These are phyloP conservation scores for Ammopiptanthus mongolicus DNA, from an alignment of 306 rosid species.

Conservation along the genomic window DNA sequence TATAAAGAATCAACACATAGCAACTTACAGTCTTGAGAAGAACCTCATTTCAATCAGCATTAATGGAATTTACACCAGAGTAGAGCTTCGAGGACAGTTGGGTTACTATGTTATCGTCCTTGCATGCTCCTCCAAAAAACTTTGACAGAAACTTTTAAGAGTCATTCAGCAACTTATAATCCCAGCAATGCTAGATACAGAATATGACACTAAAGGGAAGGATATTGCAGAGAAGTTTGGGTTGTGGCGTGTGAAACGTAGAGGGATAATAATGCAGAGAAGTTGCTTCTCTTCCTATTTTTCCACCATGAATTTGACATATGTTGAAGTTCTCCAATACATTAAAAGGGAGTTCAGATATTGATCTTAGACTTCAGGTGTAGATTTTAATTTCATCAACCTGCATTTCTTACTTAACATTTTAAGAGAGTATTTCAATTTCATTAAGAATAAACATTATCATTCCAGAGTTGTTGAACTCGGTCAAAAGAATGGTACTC, in stretches of 20 bases:
- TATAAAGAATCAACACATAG: slow-evolving; percentile 72
- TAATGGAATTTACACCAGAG: slow-evolving; percentile 78
- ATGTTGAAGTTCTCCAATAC: neutral
- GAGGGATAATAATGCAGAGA: no score
- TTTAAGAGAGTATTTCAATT: neutral
- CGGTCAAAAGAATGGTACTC: neutral
- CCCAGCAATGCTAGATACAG: neutral
- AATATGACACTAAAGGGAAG: no score
- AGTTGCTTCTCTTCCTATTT: neutral
- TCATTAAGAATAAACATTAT: neutral
- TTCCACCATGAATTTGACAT: neutral
- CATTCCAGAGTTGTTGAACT: neutral
- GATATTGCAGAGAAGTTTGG: no score
- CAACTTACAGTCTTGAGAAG: slow-evolving; percentile 89
- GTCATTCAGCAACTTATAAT: slow-evolving; percentile 49
- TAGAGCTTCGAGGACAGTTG: slow-evolving; percentile 84
- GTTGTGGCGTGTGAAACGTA: no score
- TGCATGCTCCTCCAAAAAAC: slow-evolving; percentile 78
- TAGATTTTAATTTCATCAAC: neutral
- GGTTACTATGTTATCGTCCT: slow-evolving; percentile 72
- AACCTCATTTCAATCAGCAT: slow-evolving; percentile 70
- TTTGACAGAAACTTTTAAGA: slow-evolving; percentile 53
- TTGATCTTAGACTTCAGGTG: neutral
- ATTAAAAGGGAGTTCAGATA: neutral
- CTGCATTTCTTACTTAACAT: neutral